Evolutionary conservation across 768 basidiomycete genomes (phyloP).

Genomic region (Pulveroboletus sp.): DNA sequence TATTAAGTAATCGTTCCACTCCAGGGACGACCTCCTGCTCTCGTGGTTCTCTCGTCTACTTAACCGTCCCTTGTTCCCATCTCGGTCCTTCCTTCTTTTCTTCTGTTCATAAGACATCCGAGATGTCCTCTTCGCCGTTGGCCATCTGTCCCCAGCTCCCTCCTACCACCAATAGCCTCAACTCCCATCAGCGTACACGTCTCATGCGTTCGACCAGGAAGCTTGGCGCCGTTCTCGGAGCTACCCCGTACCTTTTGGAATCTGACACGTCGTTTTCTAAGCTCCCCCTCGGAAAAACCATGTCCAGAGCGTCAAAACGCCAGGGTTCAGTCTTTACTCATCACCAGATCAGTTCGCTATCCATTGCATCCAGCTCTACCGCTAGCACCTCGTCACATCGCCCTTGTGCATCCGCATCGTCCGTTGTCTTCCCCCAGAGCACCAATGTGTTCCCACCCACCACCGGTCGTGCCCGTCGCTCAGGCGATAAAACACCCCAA

Average conservation of each 20-base stretch:
- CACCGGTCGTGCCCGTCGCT: constrained; percentile 6
- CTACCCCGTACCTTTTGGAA: constrained; percentile 35
- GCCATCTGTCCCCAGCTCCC: constrained; percentile 23
- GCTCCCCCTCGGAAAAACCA: constrained; percentile 20
- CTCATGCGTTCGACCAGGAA: constrained; percentile 37
- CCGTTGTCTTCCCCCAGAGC: constrained; percentile 11
- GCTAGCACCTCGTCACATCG: constrained; percentile 7
- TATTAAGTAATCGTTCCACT: no score
- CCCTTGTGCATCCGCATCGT: constrained; percentile 17
- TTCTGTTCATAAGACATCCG: constrained; percentile 6
- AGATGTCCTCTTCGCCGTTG: constrained; percentile 22
- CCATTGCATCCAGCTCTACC: constrained; percentile 18
- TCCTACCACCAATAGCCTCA: constrained; percentile 33
- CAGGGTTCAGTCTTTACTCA: constrained; percentile 32
- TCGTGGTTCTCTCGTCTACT: no score
- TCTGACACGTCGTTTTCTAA: constrained; percentile 14
- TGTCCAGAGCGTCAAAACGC: constrained; percentile 22
- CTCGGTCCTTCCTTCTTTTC: neutral
- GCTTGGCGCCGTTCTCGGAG: constrained; percentile 33
- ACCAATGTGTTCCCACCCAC: constrained; percentile 15
- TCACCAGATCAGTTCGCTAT: constrained; percentile 15
- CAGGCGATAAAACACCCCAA: constrained; percentile 14
- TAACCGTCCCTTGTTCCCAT: neutral
- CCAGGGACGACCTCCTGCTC: no score
- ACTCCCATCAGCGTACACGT: constrained; percentile 29